Conservation (phyloP, 1,284 basidiomycete species). For the Papiliotrema fonsecae region DNA sequence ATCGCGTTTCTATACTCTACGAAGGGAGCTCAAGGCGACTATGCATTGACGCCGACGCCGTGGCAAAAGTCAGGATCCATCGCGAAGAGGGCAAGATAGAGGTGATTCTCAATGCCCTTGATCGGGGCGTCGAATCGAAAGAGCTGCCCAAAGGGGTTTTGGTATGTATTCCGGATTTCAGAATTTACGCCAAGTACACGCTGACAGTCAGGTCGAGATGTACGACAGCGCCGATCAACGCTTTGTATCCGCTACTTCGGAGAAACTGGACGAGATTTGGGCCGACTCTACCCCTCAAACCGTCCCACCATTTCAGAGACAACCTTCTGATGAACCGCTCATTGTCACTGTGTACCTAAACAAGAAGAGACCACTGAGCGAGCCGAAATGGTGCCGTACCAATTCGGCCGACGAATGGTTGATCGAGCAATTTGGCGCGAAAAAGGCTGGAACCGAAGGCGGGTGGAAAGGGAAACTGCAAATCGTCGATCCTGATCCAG, state of each 20-base stretch:
- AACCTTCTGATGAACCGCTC: background rate
- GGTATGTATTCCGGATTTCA: slow-evolving; percentile 25
- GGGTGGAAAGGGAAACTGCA: slow-evolving; percentile 91
- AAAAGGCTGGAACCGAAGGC: slow-evolving; percentile 53
- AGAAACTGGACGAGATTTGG: slow-evolving; percentile 29
- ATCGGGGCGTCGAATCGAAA: slow-evolving; percentile 31
- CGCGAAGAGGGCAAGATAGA: slow-evolving; percentile 81
- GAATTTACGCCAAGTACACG: background rate
- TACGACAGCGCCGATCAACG: slow-evolving; percentile 42
- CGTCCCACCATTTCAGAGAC: slow-evolving; percentile 27
- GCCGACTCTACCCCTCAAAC: slow-evolving; percentile 7
- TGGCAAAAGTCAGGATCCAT: slow-evolving; percentile 73
- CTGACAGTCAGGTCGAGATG: slow-evolving; percentile 46
- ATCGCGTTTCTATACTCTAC: slow-evolving; percentile 59
- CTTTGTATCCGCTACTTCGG: slow-evolving; percentile 30
- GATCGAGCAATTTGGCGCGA: slow-evolving; percentile 67
- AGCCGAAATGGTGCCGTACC: slow-evolving; percentile 92
- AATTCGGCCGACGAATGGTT: slow-evolving; percentile 92
- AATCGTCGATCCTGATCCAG: slow-evolving; percentile 90
- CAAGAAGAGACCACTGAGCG: slow-evolving; percentile 76
- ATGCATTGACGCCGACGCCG: slow-evolving; percentile 80
- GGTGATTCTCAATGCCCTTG: slow-evolving; percentile 62
- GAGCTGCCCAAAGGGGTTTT: slow-evolving; percentile 43
- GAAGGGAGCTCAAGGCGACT: slow-evolving; percentile 79
- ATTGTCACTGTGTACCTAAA: slow-evolving; percentile 62